Conservation (phyloP, 2,329 filamentous ascomycete species). For the Clonostachys sp. region DNA sequence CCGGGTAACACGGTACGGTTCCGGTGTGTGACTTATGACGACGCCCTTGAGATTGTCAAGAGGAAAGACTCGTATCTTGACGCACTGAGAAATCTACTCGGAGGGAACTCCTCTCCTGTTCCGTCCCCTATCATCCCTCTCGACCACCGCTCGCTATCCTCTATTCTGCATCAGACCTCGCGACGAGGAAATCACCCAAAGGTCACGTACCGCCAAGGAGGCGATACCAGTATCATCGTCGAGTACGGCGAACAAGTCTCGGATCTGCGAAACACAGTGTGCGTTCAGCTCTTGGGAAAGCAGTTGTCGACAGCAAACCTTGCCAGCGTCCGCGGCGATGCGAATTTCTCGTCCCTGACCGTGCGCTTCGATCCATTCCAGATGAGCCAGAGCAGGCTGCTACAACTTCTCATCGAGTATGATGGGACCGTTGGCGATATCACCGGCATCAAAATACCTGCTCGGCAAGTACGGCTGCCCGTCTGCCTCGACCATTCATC, state of each 20-base stretch:
- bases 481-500: slow-evolving; percentile 20
- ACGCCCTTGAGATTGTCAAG: not conserved
- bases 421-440: slow-evolving; percentile 8
- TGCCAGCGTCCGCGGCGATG: not conserved
- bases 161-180: no score
- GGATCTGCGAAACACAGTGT: slow-evolving; percentile 44
- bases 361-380: slow-evolving; percentile 9
- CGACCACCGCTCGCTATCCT: no score
- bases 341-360: slow-evolving; percentile 8
- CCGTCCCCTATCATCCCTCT: no score
- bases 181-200: not conserved
- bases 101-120: no score
- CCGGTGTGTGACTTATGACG: not conserved
- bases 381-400: slow-evolving; percentile 5
- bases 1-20: slow-evolving; percentile 39
- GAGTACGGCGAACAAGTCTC: slow-evolving; percentile 53
- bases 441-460: slow-evolving; percentile 7
- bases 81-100: no score
- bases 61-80: no score
- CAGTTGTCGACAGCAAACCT: slow-evolving; percentile 1
- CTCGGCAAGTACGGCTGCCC: slow-evolving; percentile 18
- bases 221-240: slow-evolving; percentile 48
- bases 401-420: slow-evolving; percentile 5
- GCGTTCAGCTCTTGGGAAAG: slow-evolving; percentile 7
- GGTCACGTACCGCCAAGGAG: slow-evolving; percentile 13